A percentile compares a stretch with the other conserved stretches of the same genome.
Evolutionary conservation across 139 green algal species (phyloP).

Genomic region (Monoraphidium neglectum): DNA sequence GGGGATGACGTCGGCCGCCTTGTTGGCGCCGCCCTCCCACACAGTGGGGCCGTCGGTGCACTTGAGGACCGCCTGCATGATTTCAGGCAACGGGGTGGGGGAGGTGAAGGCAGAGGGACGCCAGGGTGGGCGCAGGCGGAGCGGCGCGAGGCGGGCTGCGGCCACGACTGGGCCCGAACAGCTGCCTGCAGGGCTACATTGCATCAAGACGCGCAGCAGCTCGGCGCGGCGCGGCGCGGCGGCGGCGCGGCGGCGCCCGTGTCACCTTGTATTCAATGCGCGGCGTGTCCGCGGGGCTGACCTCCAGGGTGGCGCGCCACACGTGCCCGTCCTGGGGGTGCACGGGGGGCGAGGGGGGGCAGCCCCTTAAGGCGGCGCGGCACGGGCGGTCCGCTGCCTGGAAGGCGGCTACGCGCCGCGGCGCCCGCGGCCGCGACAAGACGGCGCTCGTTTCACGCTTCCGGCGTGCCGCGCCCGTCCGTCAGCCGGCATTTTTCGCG

Average conservation of each 20-base stretch:
- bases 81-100: neutral
- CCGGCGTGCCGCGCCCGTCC: neutral
- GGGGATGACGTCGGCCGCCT: neutral
- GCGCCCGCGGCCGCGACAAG: neutral
- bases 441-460: no score
- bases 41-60: neutral
- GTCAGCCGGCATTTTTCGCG: slow-evolving; percentile 31
- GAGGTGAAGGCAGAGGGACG: neutral
- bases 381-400: no score
- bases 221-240: neutral
- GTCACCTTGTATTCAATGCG: no score
- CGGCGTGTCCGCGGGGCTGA: no score
- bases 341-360: no score
- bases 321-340: no score
- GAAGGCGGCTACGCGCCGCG: no score
- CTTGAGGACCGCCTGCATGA: slow-evolving; percentile 23
- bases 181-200: neutral
- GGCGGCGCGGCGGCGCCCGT: neutral
- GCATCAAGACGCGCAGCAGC: neutral
- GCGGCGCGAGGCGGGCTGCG: neutral
- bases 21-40: slow-evolving; percentile 29
- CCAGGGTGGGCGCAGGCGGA: neutral
- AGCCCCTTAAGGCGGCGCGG: no score
- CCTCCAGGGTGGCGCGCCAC: no score
- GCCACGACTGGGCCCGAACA: neutral